Evolutionary conservation across 2,329 filamentous ascomycete genomes (phyloP).

Genomic region (Aureobasidium sp.): DNA sequence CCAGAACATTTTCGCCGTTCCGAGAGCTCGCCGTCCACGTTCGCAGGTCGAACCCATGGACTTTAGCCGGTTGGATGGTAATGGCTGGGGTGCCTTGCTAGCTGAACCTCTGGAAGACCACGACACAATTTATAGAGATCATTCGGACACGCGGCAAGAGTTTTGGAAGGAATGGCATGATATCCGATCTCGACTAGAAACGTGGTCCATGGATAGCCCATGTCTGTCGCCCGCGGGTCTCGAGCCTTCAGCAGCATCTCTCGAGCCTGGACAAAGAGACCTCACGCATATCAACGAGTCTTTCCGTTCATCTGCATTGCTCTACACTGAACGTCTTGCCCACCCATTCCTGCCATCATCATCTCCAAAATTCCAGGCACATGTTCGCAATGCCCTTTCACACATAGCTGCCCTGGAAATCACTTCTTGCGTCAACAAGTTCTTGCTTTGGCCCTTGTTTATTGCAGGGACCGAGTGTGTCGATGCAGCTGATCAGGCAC

Average conservation of each 20-base stretch:
- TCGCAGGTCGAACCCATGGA: slow-evolving; percentile 21
- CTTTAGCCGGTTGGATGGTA: slow-evolving; percentile 56
- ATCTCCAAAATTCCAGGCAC: slow-evolving; percentile 69
- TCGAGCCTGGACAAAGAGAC: slow-evolving; percentile 53
- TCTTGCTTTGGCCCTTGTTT: slow-evolving; percentile 88
- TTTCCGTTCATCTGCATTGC: slow-evolving; percentile 78
- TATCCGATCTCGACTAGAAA: slow-evolving; percentile 64
- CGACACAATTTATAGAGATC: slow-evolving; percentile 20
- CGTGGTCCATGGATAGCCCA: slow-evolving; percentile 57
- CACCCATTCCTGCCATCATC: slow-evolving; percentile 64
- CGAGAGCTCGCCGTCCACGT: neutral
- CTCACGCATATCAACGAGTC: slow-evolving; percentile 77
- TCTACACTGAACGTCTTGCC: slow-evolving; percentile 83
- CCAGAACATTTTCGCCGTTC: neutral
- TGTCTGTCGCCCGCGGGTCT: slow-evolving; percentile 29
- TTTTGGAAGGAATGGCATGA: slow-evolving; percentile 87
- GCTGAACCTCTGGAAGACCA: slow-evolving; percentile 32
- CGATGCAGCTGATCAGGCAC: slow-evolving; percentile 65
- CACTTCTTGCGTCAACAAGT: slow-evolving; percentile 69
- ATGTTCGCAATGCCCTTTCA: slow-evolving; percentile 73
- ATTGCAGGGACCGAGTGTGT: slow-evolving; percentile 85
- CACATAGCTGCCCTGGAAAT: slow-evolving; percentile 73
- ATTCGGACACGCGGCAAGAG: slow-evolving; percentile 45
- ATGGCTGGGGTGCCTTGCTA: slow-evolving; percentile 54
- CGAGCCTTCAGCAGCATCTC: slow-evolving; percentile 24